Evolutionary conservation across 139 green algal genomes (phyloP).

Genomic region (Axilococcus clingmanii): DNA sequence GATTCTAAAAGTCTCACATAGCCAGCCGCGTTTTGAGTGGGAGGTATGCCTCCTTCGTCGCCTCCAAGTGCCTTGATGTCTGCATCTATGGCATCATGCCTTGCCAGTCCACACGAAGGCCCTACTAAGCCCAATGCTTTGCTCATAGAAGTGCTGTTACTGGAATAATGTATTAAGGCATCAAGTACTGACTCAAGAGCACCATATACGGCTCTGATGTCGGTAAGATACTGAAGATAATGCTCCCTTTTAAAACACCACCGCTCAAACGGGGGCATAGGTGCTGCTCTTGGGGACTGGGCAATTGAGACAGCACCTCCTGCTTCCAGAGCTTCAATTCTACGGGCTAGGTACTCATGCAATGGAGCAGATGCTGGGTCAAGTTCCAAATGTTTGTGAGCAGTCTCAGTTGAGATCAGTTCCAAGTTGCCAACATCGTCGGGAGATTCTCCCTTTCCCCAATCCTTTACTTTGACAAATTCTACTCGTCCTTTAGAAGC

Average conservation of each 20-base stretch:
- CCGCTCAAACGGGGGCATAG: slow-evolving; percentile 5
- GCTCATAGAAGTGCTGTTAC: no score
- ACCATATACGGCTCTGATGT: slow-evolving; percentile 1
- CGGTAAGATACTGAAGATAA: slow-evolving; percentile 15
- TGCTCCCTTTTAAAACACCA: slow-evolving; percentile 12
- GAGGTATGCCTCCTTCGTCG: no score
- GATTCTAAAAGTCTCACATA: not conserved
- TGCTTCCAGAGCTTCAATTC: not conserved
- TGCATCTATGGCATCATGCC: no score
- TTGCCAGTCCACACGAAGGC: no score
- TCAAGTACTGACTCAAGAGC: no score
- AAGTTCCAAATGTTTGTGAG: not conserved
- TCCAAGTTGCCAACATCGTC: slow-evolving; percentile 4
- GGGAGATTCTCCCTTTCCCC: not conserved
- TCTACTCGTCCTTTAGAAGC: not conserved
- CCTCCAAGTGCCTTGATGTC: no score
- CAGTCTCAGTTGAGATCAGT: not conserved
- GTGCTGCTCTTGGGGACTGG: not conserved
- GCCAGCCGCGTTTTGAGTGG: not conserved
- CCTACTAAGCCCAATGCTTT: no score
- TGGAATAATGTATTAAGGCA: no score
- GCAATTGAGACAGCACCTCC: not conserved
- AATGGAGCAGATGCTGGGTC: not conserved
- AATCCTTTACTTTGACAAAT: slow-evolving; percentile 4
- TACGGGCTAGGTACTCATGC: not conserved